Base-by-base conservation (phyloP, 495 filamentous ascomycete species). In the Ascodesmis nigricans region DNA sequence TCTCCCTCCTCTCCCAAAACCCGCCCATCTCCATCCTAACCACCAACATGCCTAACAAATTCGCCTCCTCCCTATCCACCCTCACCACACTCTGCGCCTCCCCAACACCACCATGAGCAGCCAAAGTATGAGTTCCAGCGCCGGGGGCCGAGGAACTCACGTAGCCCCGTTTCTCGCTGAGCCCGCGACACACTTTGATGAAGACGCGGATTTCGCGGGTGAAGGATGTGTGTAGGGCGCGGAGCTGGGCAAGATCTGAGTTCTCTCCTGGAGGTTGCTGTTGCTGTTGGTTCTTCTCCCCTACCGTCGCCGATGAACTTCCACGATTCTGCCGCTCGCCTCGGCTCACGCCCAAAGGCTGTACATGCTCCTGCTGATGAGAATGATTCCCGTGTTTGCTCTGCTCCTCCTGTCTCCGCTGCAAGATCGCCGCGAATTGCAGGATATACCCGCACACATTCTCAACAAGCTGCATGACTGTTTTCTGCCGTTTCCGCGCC, bases 401-500 rank as follows among this genome's bases (percentile, higher is more conserved):
- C 60, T 60, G 4, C 51, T 55, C 23, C 60, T 52, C 21, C 53
- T 49, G 6, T 21, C 18, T 18, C 31, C 31, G 10, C 31, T 5
- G 8, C 31, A 5, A 62, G 18, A 64, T 41, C 21, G 61, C 61
- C 15, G 68, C 63, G 49, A 91, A 91, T 8, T 60, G 54, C 9
- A 95, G 56, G 18, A 92, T 68, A 0, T 69, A 48, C 4, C 57
- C 59, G 39, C 90, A 83, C 3, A 82, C 78, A 8, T 75, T 71
- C 34, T 91, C 79, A 0, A 95, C 56, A 0, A 90, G 55, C 25
- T 63, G 65, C 49, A 81, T 63, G 0, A 80, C 69, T 0, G 75
- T 69, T 19, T 66, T 59, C 47, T 83, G 78, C 16, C 73, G 58
- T 41, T 69, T 71, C 30, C 71, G 50, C 0, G 91, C 61, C 11